phyloP scores from a whole-genome alignment of 768 basidiomycete species.

The Pluteus cervinus region DNA sequence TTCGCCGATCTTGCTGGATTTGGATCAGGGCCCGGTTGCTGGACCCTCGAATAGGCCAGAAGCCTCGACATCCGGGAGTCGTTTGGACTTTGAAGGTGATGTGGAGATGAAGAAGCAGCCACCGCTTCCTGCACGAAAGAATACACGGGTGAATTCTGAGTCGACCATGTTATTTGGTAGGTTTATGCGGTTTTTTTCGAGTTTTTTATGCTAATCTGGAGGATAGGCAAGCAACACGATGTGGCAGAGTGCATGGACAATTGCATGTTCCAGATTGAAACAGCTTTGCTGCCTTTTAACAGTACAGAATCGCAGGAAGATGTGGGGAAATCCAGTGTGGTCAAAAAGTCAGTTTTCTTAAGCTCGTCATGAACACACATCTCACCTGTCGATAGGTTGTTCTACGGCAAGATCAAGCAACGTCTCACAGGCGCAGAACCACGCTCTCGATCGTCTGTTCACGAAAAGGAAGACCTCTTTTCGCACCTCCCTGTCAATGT shows the following conservation, averaged over 20 bases:
- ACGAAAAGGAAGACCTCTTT: conserved; percentile 89
- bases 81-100: conserved; percentile 24
- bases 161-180: conserved; percentile 90
- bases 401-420: conserved; percentile 83
- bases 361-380: neutral
- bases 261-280: conserved; percentile 98
- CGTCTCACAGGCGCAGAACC: conserved; percentile 33
- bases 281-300: conserved; percentile 76
- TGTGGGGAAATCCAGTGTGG: conserved; percentile 70
- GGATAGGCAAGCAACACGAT: conserved; percentile 88
- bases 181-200: conserved; percentile 12
- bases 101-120: conserved; percentile 44
- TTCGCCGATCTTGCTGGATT: no score
- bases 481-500: conserved; percentile 94
- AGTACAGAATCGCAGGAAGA: conserved; percentile 39
- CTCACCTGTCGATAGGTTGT: conserved; percentile 33
- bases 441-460: conserved; percentile 48
- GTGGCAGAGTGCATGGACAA: conserved; percentile 99
- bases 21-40: no score
- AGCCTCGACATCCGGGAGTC: conserved; percentile 6
- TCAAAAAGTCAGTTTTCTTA: conserved; percentile 57
- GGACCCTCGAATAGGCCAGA: no score
- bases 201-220: conserved; percentile 8
- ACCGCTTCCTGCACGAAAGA: conserved; percentile 50
- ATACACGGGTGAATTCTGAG: conserved; percentile 49